A percentile compares a stretch with the other conserved stretches of the same genome.
phyloP scores from a whole-genome alignment of 164 flowering plant species.

The Saururus chinensis region DNA sequence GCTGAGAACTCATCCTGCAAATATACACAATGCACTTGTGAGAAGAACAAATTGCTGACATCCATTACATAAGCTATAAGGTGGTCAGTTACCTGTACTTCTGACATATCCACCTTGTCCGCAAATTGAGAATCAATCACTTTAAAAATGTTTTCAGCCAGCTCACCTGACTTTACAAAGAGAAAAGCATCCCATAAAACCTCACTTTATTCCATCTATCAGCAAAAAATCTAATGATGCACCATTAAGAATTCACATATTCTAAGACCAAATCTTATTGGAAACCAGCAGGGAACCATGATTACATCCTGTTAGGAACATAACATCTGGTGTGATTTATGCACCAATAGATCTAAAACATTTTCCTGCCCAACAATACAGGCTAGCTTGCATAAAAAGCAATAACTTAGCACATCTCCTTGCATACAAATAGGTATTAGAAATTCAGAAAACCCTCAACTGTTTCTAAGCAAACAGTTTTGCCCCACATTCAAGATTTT shows the following conservation, averaged over 20 bases:
- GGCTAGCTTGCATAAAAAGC: background rate
- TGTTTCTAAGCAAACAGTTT: background rate
- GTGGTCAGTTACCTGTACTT: slow-evolving; percentile 60
- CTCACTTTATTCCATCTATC: too few relatives aligned
- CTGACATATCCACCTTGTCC: slow-evolving; percentile 83
- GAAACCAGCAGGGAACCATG: background rate
- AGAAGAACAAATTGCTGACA: background rate
- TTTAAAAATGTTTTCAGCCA: slow-evolving; percentile 87
- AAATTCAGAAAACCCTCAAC: background rate
- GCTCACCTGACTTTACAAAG: slow-evolving; percentile 62
- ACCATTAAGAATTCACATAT: too few relatives aligned
- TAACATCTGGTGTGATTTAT: too few relatives aligned
- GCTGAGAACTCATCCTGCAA: slow-evolving; percentile 95
- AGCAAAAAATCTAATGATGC: background rate
- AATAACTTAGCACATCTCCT: background rate
- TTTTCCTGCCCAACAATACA: background rate
- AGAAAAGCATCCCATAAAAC: background rate
- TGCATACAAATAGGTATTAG: background rate
- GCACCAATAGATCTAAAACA: background rate
- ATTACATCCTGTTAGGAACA: too few relatives aligned
- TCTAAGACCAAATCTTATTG: too few relatives aligned
- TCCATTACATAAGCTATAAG: background rate
- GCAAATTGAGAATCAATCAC: slow-evolving; percentile 70
- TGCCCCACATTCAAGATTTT: background rate
- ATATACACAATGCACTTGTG: background rate